Evolutionary conservation across 2,329 filamentous ascomycete species (phyloP).

Genomic region (Aciculosporium take): DNA sequence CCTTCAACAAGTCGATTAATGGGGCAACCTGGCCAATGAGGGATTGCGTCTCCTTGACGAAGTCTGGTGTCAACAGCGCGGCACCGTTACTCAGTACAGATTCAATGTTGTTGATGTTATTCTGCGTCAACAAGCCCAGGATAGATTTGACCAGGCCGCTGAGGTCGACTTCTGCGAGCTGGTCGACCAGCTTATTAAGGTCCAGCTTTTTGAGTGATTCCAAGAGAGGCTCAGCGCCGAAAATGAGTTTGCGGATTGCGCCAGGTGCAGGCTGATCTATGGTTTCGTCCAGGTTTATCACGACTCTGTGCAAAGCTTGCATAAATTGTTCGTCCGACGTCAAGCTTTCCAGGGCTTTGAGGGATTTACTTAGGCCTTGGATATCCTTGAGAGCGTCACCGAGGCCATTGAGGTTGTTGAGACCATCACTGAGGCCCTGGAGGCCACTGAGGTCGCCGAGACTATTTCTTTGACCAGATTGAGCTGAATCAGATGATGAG

Average conservation of each 20-base stretch:
- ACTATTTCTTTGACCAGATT: constrained; percentile 6
- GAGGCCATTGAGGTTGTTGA: constrained; percentile 14
- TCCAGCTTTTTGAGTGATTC: constrained; percentile 19
- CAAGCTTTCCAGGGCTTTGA: constrained; percentile 8
- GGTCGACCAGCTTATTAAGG: constrained; percentile 19
- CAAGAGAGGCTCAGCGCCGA: constrained; percentile 16
- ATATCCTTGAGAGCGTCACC: constrained; percentile 14
- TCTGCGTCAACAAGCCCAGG: constrained; percentile 16
- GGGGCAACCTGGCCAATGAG: constrained; percentile 22
- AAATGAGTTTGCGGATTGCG: constrained; percentile 15
- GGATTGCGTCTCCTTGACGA: constrained; percentile 20
- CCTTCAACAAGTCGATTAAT: constrained; percentile 14
- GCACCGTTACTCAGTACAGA: constrained; percentile 23
- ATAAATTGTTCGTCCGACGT: constrained; percentile 27
- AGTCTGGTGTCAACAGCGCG: constrained; percentile 17
- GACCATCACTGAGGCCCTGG: constrained; percentile 2
- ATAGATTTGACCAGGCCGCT: constrained; percentile 16
- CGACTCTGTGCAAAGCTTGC: constrained; percentile 24
- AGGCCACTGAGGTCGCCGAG: constrained; percentile 13
- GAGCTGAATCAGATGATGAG: no score
- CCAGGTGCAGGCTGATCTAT: constrained; percentile 23
- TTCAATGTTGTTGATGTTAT: constrained; percentile 21
- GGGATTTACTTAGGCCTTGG: no score
- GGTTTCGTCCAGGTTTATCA: constrained; percentile 24
- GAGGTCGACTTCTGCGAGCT: constrained; percentile 19